Evolutionary conservation across 2,329 filamentous ascomycete species (phyloP).

Genomic region (Chaetomium sp.): DNA sequence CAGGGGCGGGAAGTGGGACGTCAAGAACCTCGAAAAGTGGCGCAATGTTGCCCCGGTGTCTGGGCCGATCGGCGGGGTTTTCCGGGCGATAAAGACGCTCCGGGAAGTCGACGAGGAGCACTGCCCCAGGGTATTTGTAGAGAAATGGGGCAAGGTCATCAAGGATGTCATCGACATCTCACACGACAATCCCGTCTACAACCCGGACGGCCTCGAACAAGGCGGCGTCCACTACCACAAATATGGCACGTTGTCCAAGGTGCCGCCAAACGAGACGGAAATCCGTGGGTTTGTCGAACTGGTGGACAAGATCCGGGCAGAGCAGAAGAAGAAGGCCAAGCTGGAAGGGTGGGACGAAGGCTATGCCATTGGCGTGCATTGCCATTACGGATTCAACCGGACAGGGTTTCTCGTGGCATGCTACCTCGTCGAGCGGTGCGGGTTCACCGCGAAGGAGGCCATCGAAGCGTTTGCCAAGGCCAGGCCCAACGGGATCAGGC

Average conservation of each 20-base stretch:
- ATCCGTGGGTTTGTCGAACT: constrained; percentile 57
- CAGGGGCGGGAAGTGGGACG: constrained; percentile 93
- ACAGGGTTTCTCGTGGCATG: constrained; percentile 89
- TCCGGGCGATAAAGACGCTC: constrained; percentile 90
- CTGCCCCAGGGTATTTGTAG: constrained; percentile 71
- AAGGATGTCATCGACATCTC: constrained; percentile 86
- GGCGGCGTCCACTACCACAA: constrained; percentile 76
- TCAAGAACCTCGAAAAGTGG: constrained; percentile 96
- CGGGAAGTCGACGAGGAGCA: constrained; percentile 85
- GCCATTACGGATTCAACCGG: constrained; percentile 94
- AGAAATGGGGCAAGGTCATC: constrained; percentile 66
- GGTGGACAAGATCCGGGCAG: constrained; percentile 61
- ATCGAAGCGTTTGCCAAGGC: constrained; percentile 74
- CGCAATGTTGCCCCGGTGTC: constrained; percentile 77
- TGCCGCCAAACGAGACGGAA: constrained; percentile 67
- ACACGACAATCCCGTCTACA: constrained; percentile 87
- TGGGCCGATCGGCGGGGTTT: constrained; percentile 73
- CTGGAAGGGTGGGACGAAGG: constrained; percentile 47
- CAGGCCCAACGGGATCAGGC: constrained; percentile 81
- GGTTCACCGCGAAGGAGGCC: constrained; percentile 71
- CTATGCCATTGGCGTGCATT: constrained; percentile 79
- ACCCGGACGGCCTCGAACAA: constrained; percentile 68
- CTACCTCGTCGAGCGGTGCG: constrained; percentile 83
- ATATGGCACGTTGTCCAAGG: constrained; percentile 88
- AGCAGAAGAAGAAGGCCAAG: constrained; percentile 51